Percentiles rank a stretch among this genome's conserved stretches.
Evolutionary conservation across 192 early-diverging fungal genomes (phyloP).

Genomic region (Coemansia asiatica): DNA sequence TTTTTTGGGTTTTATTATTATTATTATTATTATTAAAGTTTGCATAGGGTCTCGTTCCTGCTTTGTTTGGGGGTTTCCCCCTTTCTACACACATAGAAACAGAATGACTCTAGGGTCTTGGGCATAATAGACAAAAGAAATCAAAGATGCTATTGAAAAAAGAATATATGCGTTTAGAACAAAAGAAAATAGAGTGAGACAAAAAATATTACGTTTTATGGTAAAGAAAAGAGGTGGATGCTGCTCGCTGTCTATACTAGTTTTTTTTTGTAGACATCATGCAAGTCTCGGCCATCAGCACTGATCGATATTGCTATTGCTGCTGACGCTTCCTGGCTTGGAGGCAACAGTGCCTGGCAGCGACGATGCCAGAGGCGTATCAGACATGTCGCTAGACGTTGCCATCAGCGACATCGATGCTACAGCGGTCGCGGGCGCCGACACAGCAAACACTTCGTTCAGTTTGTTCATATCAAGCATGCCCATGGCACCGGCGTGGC

Average conservation of each 20-base stretch:
- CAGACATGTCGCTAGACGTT: conserved; percentile 1
- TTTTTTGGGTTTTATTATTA: too few relatives aligned
- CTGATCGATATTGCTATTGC: too few relatives aligned
- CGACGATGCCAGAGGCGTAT: conserved; percentile 3
- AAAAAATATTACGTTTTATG: neutral
- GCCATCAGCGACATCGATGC: conserved; percentile 16
- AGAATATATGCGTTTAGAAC: neutral
- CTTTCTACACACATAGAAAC: too few relatives aligned
- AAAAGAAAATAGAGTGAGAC: too few relatives aligned
- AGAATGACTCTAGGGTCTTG: neutral
- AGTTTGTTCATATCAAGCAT: conserved; percentile 42
- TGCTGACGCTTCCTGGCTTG: too few relatives aligned
- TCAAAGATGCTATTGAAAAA: neutral
- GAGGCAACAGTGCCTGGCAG: neutral
- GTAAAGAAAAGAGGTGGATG: too few relatives aligned
- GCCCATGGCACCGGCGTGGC: conserved; percentile 13
- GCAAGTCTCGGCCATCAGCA: too few relatives aligned
- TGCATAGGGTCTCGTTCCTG: too few relatives aligned
- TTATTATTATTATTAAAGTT: neutral
- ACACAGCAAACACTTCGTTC: conserved; percentile 30
- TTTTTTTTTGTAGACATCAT: too few relatives aligned
- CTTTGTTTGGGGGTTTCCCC: too few relatives aligned
- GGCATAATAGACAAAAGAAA: neutral
- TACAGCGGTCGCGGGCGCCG: conserved; percentile 3
- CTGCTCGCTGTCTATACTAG: too few relatives aligned